Conservation (phyloP, 139 green algal genomes). For the Haematococcus lacustris region DNA sequence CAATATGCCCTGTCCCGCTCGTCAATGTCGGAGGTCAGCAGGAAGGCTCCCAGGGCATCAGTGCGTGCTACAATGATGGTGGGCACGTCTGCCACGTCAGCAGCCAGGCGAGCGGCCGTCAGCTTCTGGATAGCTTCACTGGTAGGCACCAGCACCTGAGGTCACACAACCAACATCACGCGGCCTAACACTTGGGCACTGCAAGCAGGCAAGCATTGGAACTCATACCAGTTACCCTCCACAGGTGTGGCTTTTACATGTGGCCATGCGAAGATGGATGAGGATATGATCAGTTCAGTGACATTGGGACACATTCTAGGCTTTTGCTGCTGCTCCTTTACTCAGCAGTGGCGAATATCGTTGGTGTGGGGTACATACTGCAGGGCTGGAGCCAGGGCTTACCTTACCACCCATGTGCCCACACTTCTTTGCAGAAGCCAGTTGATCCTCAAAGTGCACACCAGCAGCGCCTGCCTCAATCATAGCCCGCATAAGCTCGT, state of each 20-base stretch:
- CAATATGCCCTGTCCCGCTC: slow-evolving; percentile 70
- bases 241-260: too few species aligned
- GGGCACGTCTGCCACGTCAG: slow-evolving; percentile 63
- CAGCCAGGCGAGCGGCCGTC: slow-evolving; percentile 66
- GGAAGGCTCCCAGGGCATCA: slow-evolving; percentile 54
- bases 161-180: background rate
- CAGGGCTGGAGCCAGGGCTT: too few species aligned
- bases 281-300: too few species aligned
- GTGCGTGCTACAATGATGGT: slow-evolving; percentile 75
- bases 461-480: slow-evolving; percentile 67
- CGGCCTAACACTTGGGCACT: too few species aligned
- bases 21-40: slow-evolving; percentile 81
- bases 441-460: slow-evolving; percentile 75
- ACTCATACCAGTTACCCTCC: too few species aligned
- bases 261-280: too few species aligned
- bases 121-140: slow-evolving; percentile 67
- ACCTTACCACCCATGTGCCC: slow-evolving; percentile 79
- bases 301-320: too few species aligned
- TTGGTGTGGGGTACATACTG: too few species aligned
- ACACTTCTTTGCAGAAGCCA: slow-evolving; percentile 60
- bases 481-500: slow-evolving; percentile 63
- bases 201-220: too few species aligned
- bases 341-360: too few species aligned
- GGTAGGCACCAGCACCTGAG: slow-evolving; percentile 67
- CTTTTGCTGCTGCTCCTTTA: too few species aligned